Conservation (phyloP, 306 rosid genomes). For the Canavalia gladiata region DNA sequence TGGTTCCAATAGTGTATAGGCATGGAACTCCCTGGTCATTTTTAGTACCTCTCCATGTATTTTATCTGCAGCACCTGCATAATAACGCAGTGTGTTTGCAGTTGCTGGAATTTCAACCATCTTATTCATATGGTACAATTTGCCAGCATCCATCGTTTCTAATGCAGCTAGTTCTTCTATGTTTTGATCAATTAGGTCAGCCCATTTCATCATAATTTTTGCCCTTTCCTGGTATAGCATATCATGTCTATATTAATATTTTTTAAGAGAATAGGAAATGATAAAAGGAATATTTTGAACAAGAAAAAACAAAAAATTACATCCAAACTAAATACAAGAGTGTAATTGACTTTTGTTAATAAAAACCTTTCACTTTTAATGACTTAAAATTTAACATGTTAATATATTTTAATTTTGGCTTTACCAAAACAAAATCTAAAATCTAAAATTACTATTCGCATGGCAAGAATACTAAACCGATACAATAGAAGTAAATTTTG, state of each 20-base stretch:
- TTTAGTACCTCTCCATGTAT: conserved; percentile 73
- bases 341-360: no score
- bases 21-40: conserved; percentile 56
- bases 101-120: conserved; percentile 54
- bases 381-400: no score
- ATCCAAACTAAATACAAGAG: no score
- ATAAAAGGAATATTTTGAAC: background rate
- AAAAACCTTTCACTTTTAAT: no score
- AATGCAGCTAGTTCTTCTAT: conserved; percentile 68
- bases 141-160: conserved; percentile 75
- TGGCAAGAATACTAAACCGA: no score
- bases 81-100: conserved; percentile 61
- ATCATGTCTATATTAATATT: background rate
- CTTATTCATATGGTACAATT: conserved; percentile 48
- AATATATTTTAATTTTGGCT: no score
- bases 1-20: conserved; percentile 73
- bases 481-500: no score
- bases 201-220: conserved; percentile 68
- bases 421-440: no score
- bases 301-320: background rate
- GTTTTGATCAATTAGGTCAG: conserved; percentile 69
- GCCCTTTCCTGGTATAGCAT: conserved; percentile 62
- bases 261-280: background rate
- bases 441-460: no score
- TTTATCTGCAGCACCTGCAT: conserved; percentile 94